Conservation (phyloP, 495 filamentous ascomycete genomes). For the Aspergillus sparsus region DNA sequence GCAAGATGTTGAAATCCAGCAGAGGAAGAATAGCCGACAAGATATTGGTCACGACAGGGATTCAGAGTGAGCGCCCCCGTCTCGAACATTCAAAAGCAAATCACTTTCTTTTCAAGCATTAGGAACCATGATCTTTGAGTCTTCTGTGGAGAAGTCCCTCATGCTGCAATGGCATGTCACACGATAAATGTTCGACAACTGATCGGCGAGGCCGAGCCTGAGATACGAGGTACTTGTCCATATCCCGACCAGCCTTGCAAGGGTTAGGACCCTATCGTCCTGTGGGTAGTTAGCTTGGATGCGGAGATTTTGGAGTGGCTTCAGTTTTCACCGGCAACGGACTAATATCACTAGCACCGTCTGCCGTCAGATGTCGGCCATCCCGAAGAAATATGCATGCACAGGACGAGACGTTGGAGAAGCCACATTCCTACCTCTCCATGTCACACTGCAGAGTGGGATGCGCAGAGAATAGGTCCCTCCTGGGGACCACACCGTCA, state of each 20-base stretch:
- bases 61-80: not conserved
- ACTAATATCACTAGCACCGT: not conserved
- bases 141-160: not conserved
- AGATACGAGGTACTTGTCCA: not conserved
- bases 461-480: not conserved
- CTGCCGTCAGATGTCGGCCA: not conserved
- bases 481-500: not conserved
- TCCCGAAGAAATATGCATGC: not conserved
- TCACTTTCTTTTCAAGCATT: not conserved
- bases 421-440: not conserved
- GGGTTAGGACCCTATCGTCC: not conserved
- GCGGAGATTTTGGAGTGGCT: not conserved
- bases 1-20: not conserved
- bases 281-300: not conserved
- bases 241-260: not conserved
- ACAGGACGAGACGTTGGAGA: not conserved
- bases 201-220: not conserved
- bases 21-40: constrained; percentile 1
- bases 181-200: not conserved
- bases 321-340: not conserved
- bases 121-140: not conserved
- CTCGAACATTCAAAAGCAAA: not conserved
- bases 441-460: not conserved
- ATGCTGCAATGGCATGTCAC: not conserved
- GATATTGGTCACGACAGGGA: not conserved